Percentiles rank a stretch among this genome's conserved stretches.
phyloP scores from a whole-genome alignment of 2,329 filamentous ascomycete genomes.

The Penicillium expansum region DNA sequence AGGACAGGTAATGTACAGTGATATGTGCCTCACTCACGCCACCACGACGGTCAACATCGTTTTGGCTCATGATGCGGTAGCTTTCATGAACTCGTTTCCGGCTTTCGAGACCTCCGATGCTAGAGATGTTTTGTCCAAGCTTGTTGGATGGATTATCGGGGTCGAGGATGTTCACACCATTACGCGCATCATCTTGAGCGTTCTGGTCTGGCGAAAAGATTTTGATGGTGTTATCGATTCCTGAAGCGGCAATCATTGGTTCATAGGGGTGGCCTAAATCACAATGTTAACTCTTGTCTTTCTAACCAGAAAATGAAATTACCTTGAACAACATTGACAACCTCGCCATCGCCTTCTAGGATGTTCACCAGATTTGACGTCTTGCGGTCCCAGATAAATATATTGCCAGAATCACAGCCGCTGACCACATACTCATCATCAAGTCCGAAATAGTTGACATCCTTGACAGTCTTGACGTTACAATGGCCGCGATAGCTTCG shows the following conservation, averaged over 20 bases:
- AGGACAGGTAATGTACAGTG: slow-evolving; percentile 44
- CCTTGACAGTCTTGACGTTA: slow-evolving; percentile 66
- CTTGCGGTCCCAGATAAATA: slow-evolving; percentile 69
- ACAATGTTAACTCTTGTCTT: slow-evolving; percentile 12
- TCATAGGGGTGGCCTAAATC: slow-evolving; percentile 62
- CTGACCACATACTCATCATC: slow-evolving; percentile 68
- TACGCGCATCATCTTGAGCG: slow-evolving; percentile 56
- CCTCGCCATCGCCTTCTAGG: slow-evolving; percentile 63
- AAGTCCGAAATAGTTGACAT: slow-evolving; percentile 66
- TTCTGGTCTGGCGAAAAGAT: slow-evolving; percentile 62
- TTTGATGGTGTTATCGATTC: slow-evolving; percentile 67
- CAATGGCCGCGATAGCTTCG: slow-evolving; percentile 62
- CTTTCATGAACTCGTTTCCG: slow-evolving; percentile 59
- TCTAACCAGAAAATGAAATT: neutral
- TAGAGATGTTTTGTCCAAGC: slow-evolving; percentile 26
- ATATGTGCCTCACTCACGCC: slow-evolving; percentile 58
- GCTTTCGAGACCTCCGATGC: slow-evolving; percentile 51
- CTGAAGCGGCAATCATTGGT: slow-evolving; percentile 63
- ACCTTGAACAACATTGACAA: slow-evolving; percentile 69
- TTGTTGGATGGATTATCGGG: slow-evolving; percentile 42
- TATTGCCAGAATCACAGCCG: slow-evolving; percentile 63
- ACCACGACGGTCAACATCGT: slow-evolving; percentile 59
- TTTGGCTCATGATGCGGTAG: slow-evolving; percentile 61
- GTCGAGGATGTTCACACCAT: slow-evolving; percentile 58
- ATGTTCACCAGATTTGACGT: slow-evolving; percentile 62